These are phyloP conservation scores for Myxozyma kluyveri DNA, from an alignment of 805 yeast species.

Conservation along the genomic window DNA sequence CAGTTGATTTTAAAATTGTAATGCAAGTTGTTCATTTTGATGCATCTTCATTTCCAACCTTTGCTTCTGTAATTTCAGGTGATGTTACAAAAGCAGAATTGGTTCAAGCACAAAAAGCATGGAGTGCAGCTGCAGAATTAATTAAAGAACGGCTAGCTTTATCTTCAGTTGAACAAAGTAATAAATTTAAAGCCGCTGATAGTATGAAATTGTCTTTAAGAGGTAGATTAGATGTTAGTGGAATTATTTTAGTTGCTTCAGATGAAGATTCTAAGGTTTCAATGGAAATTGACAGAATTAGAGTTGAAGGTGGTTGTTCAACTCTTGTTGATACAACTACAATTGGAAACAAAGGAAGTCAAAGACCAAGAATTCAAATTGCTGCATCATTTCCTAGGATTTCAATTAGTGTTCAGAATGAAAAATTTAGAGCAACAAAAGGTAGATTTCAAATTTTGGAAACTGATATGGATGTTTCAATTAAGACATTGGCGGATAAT, in stretches of 20 bases:
- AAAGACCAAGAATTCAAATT: not conserved
- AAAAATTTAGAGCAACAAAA: slow-evolving; percentile 6
- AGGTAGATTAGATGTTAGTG: slow-evolving; percentile 13
- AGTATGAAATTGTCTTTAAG: slow-evolving; percentile 3
- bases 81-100: slow-evolving; percentile 24
- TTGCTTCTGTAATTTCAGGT: slow-evolving; percentile 26
- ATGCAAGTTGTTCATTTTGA: slow-evolving; percentile 18
- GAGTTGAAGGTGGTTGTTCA: slow-evolving; percentile 9
- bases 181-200: not conserved
- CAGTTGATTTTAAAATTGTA: slow-evolving; percentile 10
- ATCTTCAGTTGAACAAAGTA: not conserved
- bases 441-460: slow-evolving; percentile 17
- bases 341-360: not conserved
- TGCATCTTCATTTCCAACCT: slow-evolving; percentile 26
- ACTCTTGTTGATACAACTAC: not conserved
- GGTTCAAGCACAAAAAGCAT: slow-evolving; percentile 15
- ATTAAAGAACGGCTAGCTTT: slow-evolving; percentile 1
- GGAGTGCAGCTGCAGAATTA: slow-evolving; percentile 9
- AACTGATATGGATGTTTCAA: slow-evolving; percentile 16
- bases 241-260: slow-evolving; percentile 16
- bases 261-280: slow-evolving; percentile 10
- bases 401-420: slow-evolving; percentile 5
- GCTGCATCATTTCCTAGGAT: slow-evolving; percentile 14
- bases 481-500: slow-evolving; percentile 8
- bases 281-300: slow-evolving; percentile 18